Base-by-base conservation (phyloP, 768 basidiomycete genomes). In the Epithele typhae region DNA sequence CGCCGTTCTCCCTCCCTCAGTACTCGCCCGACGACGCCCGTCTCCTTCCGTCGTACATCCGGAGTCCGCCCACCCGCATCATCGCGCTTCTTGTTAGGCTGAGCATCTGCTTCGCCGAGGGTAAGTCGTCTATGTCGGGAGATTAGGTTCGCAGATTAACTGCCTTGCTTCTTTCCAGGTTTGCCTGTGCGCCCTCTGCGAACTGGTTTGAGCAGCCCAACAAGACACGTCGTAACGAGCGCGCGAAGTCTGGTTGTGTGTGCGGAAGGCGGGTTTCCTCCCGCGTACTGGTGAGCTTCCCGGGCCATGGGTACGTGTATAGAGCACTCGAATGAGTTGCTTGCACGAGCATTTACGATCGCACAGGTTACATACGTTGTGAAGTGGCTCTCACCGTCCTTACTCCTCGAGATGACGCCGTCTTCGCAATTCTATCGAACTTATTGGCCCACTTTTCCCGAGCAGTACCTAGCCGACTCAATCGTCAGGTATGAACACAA, bases 201-300 rank as follows among this genome's bases (percentile, higher is more conserved):
- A 84, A 74, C 68, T 70, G 73, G 62, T 75, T 24, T 79, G 71
- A 60, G 61, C 81, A 77, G 72, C 81, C 78, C 74, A 69, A 50
- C 80, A 83, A 81, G 68, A 83, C 79, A 75, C 79, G 77, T 78
- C 72, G 80, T 78, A 81, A 76, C 81, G 79, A 78, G 74, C 75
- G 75, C 69, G 74, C 81, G 74, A 81, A 81, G 82, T 68, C 77
- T 73, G 81, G 81, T 74, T 80, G 65, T 66, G 72, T 68, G 78
- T 72, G 71, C 81, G 75, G 73, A 66, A 84, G 81, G 79, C 64
- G 34, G 53, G 53, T n/a, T n/a, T n/a, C n/a, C n/a, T n/a, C n/a
- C n/a, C n/a, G n/a, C n/a, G n/a, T n/a, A n/a, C n/a, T n/a, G n/a
- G n/a, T n/a, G n/a, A n/a, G n/a, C n/a, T n/a, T n/a, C n/a, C n/a